Percentiles rank a stretch among this genome's conserved stretches.
phyloP scores from a whole-genome alignment of 345 rosid species.

The Sisymbrium irio region DNA sequence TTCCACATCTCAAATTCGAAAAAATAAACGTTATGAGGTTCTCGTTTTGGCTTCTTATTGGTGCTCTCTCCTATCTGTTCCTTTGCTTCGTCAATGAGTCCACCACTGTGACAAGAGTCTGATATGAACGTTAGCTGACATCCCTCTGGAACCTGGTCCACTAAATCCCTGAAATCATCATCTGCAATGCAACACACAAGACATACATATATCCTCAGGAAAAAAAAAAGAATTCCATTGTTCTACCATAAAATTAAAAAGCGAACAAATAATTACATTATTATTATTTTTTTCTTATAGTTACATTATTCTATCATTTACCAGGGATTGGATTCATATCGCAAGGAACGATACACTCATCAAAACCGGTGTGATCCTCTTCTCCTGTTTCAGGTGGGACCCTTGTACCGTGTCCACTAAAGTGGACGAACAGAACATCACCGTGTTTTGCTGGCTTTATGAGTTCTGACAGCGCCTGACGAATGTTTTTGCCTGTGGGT shows the following conservation, averaged over 20 bases:
- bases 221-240: no score
- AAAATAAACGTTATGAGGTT: conserved; percentile 2
- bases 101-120: conserved; percentile 36
- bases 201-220: not conserved
- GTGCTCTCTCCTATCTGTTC: conserved; percentile 35
- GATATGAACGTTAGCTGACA: conserved; percentile 26
- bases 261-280: not conserved
- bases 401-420: conserved; percentile 92
- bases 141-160: conserved; percentile 26
- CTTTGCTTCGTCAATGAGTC: conserved; percentile 32
- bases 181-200: conserved; percentile 12
- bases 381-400: conserved; percentile 91
- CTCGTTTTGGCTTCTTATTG: not conserved
- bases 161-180: conserved; percentile 32
- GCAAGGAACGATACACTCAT: conserved; percentile 50
- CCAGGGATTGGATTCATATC: conserved; percentile 33
- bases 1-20: conserved; percentile 40
- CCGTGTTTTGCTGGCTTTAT: conserved; percentile 53
- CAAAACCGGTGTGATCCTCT: conserved; percentile 89
- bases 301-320: not conserved
- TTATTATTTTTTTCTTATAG: no score
- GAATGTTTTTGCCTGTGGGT: conserved; percentile 84
- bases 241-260: no score
- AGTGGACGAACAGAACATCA: conserved; percentile 73
- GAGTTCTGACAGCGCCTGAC: conserved; percentile 51